Conservation (phyloP, 495 filamentous ascomycete species). For the Xylaria cubensis region DNA sequence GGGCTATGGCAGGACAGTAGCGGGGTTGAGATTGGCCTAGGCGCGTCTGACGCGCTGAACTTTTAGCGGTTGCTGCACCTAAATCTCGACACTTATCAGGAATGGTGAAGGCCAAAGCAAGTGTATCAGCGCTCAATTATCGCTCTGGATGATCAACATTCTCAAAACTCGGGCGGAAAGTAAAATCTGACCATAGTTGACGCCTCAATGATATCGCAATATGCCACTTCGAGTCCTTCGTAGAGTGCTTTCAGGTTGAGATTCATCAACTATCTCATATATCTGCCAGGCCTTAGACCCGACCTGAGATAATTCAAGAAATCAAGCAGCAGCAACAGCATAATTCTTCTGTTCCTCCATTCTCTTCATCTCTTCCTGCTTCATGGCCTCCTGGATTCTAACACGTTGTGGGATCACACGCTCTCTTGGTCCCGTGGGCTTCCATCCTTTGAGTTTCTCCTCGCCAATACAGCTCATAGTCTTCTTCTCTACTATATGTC, state of each 20-base stretch:
- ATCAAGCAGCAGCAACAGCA: slow-evolving; percentile 32
- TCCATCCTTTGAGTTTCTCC: slow-evolving; percentile 66
- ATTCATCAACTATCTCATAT: not conserved
- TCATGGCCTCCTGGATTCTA: slow-evolving; percentile 57
- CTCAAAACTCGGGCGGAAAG: not conserved
- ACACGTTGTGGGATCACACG: slow-evolving; percentile 49
- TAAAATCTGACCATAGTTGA: not conserved
- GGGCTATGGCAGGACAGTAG: not conserved
- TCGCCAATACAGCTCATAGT: slow-evolving; percentile 64
- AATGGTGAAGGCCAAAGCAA: not conserved
- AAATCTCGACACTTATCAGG: not conserved
- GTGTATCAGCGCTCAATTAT: not conserved
- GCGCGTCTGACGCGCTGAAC: slow-evolving; percentile 2
- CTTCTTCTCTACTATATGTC: slow-evolving; percentile 62
- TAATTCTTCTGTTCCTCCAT: slow-evolving; percentile 39
- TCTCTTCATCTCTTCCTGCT: slow-evolving; percentile 51
- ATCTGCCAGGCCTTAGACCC: not conserved
- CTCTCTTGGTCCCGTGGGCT: slow-evolving; percentile 62
- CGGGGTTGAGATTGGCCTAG: slow-evolving; percentile 5
- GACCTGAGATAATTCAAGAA: not conserved
- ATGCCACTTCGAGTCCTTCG: too few species aligned
- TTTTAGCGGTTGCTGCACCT: slow-evolving; percentile 5
- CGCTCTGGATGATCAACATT: not conserved
- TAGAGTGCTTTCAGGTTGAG: not conserved
- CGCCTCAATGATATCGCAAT: too few species aligned